These are phyloP conservation scores for Penicillium flavigenum DNA, from an alignment of 495 filamentous ascomycete species.

Conservation along the genomic window DNA sequence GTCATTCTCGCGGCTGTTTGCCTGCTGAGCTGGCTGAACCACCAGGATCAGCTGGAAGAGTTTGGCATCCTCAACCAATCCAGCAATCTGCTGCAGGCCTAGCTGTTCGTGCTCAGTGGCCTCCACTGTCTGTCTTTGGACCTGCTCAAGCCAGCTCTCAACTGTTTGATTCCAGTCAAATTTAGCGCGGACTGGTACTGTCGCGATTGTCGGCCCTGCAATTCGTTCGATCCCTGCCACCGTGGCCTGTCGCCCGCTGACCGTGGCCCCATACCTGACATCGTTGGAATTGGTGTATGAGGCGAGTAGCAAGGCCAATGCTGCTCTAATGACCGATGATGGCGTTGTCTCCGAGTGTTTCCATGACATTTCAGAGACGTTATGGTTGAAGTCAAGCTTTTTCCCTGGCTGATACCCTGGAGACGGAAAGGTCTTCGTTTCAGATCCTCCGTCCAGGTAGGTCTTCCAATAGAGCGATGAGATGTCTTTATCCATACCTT, in stretches of 20 bases:
- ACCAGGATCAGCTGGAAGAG: background rate
- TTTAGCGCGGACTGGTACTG: background rate
- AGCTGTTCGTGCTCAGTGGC: background rate
- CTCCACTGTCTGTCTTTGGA: background rate
- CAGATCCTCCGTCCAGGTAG: background rate
- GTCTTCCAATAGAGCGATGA: no score
- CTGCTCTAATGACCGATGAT: background rate
- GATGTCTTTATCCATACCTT: no score
- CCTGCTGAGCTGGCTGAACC: background rate
- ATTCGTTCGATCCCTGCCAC: slow-evolving; percentile 6
- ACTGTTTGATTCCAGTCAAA: background rate
- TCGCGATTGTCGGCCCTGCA: slow-evolving; percentile 2
- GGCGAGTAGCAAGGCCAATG: background rate
- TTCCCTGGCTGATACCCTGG: no score
- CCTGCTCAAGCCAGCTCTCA: background rate
- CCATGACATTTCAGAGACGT: background rate
- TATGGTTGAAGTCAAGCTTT: background rate
- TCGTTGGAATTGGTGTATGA: background rate
- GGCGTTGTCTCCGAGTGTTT: background rate
- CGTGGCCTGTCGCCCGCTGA: background rate
- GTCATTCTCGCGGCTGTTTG: no score
- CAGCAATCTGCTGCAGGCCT: background rate
- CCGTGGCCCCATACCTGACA: slow-evolving; percentile 3
- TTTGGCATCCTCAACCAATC: background rate
- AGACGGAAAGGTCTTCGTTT: background rate